phyloP scores from a whole-genome alignment of 495 filamentous ascomycete genomes.

The Penicillium diatomitis region DNA sequence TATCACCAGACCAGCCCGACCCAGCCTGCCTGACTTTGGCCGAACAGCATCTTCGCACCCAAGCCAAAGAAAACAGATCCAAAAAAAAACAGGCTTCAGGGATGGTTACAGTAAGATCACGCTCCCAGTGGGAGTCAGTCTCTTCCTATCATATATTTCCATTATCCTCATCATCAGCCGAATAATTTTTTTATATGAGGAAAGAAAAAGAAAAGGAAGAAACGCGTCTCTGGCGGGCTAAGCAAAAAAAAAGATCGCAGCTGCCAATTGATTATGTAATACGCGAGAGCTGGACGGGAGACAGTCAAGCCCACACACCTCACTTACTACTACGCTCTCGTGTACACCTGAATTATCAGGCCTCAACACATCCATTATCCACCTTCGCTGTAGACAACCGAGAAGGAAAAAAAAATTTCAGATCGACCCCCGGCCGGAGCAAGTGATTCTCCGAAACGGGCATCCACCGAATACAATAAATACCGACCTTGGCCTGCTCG shows the following conservation, averaged over 20 bases:
- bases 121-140: conserved; percentile 43
- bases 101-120: conserved; percentile 46
- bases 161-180: conserved; percentile 48
- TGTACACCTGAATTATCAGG: too few relatives aligned
- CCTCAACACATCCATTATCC: too few relatives aligned
- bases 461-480: conserved; percentile 18
- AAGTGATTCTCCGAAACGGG: conserved; percentile 1
- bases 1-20: too few relatives aligned
- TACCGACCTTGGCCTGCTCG: conserved; percentile 1
- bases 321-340: too few relatives aligned
- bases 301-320: too few relatives aligned
- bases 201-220: conserved; percentile 17
- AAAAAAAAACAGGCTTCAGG: conserved; percentile 29
- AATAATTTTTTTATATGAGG: conserved; percentile 14
- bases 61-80: conserved; percentile 3
- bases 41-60: neutral
- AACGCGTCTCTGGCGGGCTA: neutral
- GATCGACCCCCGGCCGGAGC: conserved; percentile 1
- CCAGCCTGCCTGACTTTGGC: too few relatives aligned
- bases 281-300: neutral
- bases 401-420: neutral
- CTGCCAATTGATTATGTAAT: conserved; percentile 1
- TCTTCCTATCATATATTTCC: conserved; percentile 53
- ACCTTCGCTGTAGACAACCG: neutral
- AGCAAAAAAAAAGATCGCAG: conserved; percentile 2